Conservation (phyloP, 768 basidiomycete genomes). For the Suillus lakei region DNA sequence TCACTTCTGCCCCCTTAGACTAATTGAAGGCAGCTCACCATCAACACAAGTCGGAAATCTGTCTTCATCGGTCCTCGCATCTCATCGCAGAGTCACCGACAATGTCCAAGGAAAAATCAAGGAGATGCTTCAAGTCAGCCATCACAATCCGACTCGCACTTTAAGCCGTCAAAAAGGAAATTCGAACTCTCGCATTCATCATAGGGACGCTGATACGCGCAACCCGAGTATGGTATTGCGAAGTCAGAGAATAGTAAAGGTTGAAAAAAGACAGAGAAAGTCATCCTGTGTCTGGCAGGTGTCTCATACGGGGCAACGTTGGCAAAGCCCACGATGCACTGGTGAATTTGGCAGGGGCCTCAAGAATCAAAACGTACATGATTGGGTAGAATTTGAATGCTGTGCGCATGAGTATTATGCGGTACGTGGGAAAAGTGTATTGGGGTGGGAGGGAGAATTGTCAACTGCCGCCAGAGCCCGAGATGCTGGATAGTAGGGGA, state of each 20-base stretch:
- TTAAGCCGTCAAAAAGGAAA: too few relatives aligned
- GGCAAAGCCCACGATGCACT: neutral
- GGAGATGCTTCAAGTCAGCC: neutral
- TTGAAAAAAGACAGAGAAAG: neutral
- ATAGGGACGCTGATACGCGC: neutral
- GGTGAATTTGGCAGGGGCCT: neutral
- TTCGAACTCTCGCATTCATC: neutral
- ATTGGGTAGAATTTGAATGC: neutral
- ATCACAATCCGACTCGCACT: neutral
- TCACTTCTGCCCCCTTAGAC: neutral
- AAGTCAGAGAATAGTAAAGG: neutral
- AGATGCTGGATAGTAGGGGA: neutral
- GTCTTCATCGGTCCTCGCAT: neutral
- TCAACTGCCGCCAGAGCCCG: neutral
- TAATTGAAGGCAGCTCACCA: neutral
- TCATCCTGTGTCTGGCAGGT: too few relatives aligned
- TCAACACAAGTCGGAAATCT: neutral
- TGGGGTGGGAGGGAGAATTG: neutral
- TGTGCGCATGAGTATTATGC: neutral
- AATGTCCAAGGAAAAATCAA: neutral
- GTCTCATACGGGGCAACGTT: neutral
- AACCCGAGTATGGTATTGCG: neutral
- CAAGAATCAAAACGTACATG: neutral
- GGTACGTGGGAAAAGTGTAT: neutral
- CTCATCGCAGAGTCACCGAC: too few relatives aligned